Conservation (phyloP, 768 basidiomycete species). For the Phlebiopsis flavidoalba region DNA sequence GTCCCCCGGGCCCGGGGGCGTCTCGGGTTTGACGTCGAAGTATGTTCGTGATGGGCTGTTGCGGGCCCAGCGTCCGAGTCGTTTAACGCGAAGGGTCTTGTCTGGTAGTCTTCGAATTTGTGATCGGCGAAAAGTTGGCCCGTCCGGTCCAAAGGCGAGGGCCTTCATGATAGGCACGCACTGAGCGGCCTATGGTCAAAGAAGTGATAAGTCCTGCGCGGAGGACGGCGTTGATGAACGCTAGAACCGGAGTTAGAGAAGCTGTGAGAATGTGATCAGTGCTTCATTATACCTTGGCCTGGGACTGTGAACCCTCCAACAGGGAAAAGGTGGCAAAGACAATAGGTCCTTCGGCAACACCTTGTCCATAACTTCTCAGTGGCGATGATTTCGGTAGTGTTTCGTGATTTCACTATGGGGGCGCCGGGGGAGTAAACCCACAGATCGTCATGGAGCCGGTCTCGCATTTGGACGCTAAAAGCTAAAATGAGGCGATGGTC, state of each 20-base stretch:
- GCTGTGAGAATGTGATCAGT: background rate
- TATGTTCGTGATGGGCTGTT: slow-evolving; percentile 19
- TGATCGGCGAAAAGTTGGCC: slow-evolving; percentile 42
- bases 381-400: slow-evolving; percentile 23
- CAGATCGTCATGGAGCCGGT: slow-evolving; percentile 31
- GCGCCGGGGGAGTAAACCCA: slow-evolving; percentile 19
- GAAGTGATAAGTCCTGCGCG: slow-evolving; percentile 8
- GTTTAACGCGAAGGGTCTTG: slow-evolving; percentile 8
- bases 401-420: slow-evolving; percentile 20
- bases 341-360: slow-evolving; percentile 31
- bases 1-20: too few relatives aligned
- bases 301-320: slow-evolving; percentile 28
- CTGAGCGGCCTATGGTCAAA: background rate
- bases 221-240: slow-evolving; percentile 35
- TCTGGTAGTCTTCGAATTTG: slow-evolving; percentile 6
- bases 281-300: slow-evolving; percentile 58
- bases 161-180: slow-evolving; percentile 67
- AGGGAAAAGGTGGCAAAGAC: slow-evolving; percentile 30
- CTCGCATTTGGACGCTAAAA: slow-evolving; percentile 26
- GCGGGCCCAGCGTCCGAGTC: slow-evolving; percentile 16
- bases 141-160: slow-evolving; percentile 70
- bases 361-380: slow-evolving; percentile 33
- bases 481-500: slow-evolving; percentile 11
- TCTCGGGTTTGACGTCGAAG: slow-evolving; percentile 16
- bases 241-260: slow-evolving; percentile 33